Evolutionary conservation across 169 alveolate species (phyloP).

Genomic region (Cryptosporidium baileyi): DNA sequence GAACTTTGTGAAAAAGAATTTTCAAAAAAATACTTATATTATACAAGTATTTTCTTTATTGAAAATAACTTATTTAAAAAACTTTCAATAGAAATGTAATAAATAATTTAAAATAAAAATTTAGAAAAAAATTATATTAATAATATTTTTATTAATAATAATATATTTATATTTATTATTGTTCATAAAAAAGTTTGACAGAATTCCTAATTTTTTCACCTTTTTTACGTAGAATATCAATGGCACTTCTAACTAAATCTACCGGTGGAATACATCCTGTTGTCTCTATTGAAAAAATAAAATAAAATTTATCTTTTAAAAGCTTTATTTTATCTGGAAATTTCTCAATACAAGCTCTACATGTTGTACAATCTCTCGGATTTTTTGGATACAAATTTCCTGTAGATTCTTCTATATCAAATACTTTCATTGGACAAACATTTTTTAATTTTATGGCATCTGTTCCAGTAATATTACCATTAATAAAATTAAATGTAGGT

Average conservation of each 20-base stretch:
- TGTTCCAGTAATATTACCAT: slow-evolving; percentile 81
- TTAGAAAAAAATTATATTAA: background rate
- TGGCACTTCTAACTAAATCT: slow-evolving; percentile 75
- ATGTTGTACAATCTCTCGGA: slow-evolving; percentile 93
- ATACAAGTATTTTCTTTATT: slow-evolving; percentile 13
- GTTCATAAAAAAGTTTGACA: slow-evolving; percentile 63
- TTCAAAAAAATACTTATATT: slow-evolving; percentile 1
- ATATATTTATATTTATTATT: background rate
- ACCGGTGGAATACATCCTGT: slow-evolving; percentile 81
- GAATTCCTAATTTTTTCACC: slow-evolving; percentile 71
- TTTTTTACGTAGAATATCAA: slow-evolving; percentile 72
- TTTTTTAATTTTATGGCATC: slow-evolving; percentile 89
- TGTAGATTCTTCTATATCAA: slow-evolving; percentile 87
- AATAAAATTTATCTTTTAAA: slow-evolving; percentile 83
- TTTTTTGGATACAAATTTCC: slow-evolving; percentile 86
- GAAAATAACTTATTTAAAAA: slow-evolving; percentile 2
- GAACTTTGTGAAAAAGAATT: background rate
- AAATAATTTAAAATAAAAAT: background rate
- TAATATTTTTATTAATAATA: background rate
- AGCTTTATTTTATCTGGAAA: slow-evolving; percentile 81
- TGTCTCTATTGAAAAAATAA: slow-evolving; percentile 83
- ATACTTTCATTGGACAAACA: slow-evolving; percentile 94
- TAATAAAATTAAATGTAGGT: slow-evolving; percentile 81
- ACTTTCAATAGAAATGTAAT: background rate
- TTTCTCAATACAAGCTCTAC: slow-evolving; percentile 97